phyloP scores from a whole-genome alignment of 1,284 basidiomycete genomes.

The Rhodotorula glutinis region DNA sequence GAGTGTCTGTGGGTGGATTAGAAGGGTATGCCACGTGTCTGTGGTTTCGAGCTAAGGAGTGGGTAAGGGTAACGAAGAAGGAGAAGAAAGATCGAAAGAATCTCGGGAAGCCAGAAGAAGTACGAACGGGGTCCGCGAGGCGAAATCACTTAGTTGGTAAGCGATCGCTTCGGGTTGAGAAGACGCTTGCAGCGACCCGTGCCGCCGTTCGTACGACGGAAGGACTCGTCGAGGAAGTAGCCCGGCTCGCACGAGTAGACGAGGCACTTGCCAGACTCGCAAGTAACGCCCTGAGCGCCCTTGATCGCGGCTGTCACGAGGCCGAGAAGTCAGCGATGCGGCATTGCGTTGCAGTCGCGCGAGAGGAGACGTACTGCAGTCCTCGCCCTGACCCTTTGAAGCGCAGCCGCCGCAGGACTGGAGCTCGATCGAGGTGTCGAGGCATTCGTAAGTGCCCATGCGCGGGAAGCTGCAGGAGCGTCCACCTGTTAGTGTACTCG shows the following conservation, averaged over 20 bases:
- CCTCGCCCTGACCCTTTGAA: slow-evolving; percentile 60
- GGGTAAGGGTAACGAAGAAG: too few species aligned
- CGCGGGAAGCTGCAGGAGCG: slow-evolving; percentile 28
- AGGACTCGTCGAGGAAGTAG: slow-evolving; percentile 7
- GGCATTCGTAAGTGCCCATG: slow-evolving; percentile 49
- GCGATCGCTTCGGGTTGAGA: not conserved
- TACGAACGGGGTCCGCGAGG: not conserved
- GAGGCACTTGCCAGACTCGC: slow-evolving; percentile 35
- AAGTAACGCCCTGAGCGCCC: slow-evolving; percentile 63
- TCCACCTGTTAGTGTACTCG: not conserved
- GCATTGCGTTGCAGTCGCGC: not conserved
- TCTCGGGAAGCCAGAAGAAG: not conserved
- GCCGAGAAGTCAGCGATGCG: not conserved
- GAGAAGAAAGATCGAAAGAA: not conserved
- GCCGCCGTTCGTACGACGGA: slow-evolving; percentile 9
- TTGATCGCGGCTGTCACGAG: slow-evolving; percentile 53
- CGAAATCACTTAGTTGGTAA: not conserved
- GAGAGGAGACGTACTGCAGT: slow-evolving; percentile 54
- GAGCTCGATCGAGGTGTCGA: slow-evolving; percentile 49
- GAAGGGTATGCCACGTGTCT: too few species aligned
- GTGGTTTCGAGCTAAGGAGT: too few species aligned
- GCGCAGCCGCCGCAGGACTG: slow-evolving; percentile 63
- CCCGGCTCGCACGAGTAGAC: slow-evolving; percentile 41
- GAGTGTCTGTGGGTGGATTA: not conserved
- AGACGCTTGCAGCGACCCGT: slow-evolving; percentile 11